Conservation (phyloP, 345 rosid genomes). For the Linum tenue region DNA sequence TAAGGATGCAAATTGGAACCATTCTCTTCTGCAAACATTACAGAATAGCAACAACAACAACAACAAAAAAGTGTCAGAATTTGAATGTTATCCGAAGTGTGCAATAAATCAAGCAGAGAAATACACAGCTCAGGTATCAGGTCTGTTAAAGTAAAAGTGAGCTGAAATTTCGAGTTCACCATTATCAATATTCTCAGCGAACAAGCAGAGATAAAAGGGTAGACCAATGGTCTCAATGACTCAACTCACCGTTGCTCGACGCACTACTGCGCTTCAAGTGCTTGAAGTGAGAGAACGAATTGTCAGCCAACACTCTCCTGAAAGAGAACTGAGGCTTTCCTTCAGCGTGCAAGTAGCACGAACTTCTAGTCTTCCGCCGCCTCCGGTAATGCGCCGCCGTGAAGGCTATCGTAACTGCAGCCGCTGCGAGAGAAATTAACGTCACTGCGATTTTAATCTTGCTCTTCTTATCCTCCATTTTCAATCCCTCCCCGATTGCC, state of each 20-base stretch:
- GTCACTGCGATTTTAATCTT: slow-evolving; percentile 37
- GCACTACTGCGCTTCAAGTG: slow-evolving; percentile 34
- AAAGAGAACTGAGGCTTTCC: slow-evolving; percentile 56
- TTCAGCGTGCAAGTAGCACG: slow-evolving; percentile 66
- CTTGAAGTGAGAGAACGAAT: slow-evolving; percentile 70
- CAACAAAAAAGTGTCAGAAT: neutral
- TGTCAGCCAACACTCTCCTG: slow-evolving; percentile 76
- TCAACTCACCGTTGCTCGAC: slow-evolving; percentile 14
- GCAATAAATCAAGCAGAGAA: no score
- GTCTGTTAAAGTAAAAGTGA: no score
- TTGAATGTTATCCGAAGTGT: neutral
- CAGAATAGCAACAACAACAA: neutral
- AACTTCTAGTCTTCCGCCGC: slow-evolving; percentile 28
- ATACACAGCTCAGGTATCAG: no score
- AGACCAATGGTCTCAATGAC: neutral
- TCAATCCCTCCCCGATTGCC: no score
- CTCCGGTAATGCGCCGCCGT: slow-evolving; percentile 28
- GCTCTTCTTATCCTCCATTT: slow-evolving; percentile 31
- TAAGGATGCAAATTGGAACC: slow-evolving; percentile 49
- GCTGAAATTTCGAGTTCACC: neutral
- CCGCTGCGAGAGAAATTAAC: slow-evolving; percentile 41
- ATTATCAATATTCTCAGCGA: neutral
- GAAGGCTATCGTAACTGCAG: slow-evolving; percentile 39
- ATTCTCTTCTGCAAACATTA: slow-evolving; percentile 30
- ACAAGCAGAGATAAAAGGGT: neutral